These are phyloP conservation scores for Aspergillus viridinutans DNA, from an alignment of 2,329 filamentous ascomycete genomes.

Conservation along the genomic window DNA sequence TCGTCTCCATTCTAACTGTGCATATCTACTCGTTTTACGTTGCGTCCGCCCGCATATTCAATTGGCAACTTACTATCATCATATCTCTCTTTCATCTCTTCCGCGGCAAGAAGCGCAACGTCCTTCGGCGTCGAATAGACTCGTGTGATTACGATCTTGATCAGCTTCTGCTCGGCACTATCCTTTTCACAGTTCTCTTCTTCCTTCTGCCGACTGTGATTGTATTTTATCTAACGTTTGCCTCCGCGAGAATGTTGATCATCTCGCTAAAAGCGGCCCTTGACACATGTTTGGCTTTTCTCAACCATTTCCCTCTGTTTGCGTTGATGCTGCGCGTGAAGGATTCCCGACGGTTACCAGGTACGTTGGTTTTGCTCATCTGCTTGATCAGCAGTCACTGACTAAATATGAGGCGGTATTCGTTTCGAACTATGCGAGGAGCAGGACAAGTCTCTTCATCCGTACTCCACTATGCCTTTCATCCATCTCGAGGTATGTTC, in stretches of 20 bases:
- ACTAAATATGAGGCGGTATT: conserved; percentile 60
- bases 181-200: conserved; percentile 90
- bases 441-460: conserved; percentile 42
- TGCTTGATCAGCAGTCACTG: neutral
- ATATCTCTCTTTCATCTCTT: conserved; percentile 98
- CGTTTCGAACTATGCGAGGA: conserved; percentile 84
- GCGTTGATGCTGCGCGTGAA: conserved; percentile 94
- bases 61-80: conserved; percentile 97
- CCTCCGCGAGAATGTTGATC: conserved; percentile 87
- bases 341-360: conserved; percentile 83
- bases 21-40: conserved; percentile 99
- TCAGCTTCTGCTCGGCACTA: conserved; percentile 91
- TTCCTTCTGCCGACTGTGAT: conserved; percentile 92
- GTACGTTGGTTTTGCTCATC: conserved; percentile 39
- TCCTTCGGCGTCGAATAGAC: conserved; percentile 94
- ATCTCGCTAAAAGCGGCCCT: conserved; percentile 88
- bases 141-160: conserved; percentile 98
- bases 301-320: conserved; percentile 97
- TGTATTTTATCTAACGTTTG: conserved; percentile 96
- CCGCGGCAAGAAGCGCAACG: conserved; percentile 95
- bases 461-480: conserved; percentile 63
- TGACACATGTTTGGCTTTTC: conserved; percentile 84
- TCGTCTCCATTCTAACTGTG: conserved; percentile 83
- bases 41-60: conserved; percentile 91
- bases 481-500: conserved; percentile 73